phyloP scores from a whole-genome alignment of 1,284 basidiomycete genomes.

The Irpex lacteus region DNA sequence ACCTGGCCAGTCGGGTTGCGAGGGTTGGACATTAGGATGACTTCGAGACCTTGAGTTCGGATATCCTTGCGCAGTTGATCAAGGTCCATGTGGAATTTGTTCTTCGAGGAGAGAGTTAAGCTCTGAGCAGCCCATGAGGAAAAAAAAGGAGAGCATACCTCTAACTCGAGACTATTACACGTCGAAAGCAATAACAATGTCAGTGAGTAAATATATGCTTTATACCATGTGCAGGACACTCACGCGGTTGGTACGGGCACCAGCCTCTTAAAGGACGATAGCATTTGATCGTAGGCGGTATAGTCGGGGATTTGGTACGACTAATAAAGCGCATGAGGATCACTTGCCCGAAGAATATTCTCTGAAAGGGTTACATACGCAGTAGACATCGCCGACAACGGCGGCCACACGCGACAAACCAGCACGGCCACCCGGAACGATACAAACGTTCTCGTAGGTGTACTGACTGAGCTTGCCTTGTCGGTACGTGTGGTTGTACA shows the following conservation, averaged over 20 bases:
- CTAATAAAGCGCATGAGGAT: conserved; percentile 1
- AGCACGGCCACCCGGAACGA: conserved; percentile 79
- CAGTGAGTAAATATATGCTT: not conserved
- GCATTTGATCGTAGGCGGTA: conserved; percentile 82
- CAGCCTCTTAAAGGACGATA: conserved; percentile 85
- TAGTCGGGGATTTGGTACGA: conserved; percentile 53
- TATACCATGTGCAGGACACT: conserved; percentile 26
- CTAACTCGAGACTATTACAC: conserved; percentile 49
- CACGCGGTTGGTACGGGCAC: conserved; percentile 88
- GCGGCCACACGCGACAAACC: conserved; percentile 12
- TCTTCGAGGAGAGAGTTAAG: conserved; percentile 32
- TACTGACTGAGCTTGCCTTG: conserved; percentile 80
- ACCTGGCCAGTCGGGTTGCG: conserved; percentile 90
- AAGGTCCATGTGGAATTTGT: conserved; percentile 72
- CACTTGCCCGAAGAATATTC: not conserved
- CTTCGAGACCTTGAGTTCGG: conserved; percentile 75
- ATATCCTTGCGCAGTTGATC: conserved; percentile 74
- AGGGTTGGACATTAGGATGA: conserved; percentile 88
- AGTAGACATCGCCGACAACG: conserved; percentile 5
- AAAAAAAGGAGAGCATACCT: conserved; percentile 80
- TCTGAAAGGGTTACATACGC: not conserved
- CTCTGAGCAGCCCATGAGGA: conserved; percentile 81
- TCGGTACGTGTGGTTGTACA: conserved; percentile 89
- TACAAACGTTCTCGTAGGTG: conserved; percentile 88
- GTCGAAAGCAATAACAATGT: not conserved